Evolutionary conservation across 164 flowering plant species (phyloP).

Genomic region (Hamamelis virginiana): DNA sequence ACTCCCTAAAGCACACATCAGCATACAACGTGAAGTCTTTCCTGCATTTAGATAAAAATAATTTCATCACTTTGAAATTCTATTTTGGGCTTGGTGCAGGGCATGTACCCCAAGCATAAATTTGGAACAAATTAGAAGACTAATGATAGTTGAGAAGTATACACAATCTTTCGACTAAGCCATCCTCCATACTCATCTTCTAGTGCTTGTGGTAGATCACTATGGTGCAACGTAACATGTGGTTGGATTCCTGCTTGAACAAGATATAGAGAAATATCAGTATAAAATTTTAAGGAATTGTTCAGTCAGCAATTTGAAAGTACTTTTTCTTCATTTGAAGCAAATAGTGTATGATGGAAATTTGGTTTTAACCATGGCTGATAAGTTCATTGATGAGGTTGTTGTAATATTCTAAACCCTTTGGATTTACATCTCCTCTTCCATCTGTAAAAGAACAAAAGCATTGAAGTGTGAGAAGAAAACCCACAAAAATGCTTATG

Average conservation of each 20-base stretch:
- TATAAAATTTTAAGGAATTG: background rate
- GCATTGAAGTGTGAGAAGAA: no score
- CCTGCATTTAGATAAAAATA: constrained; percentile 27
- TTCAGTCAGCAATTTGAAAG: background rate
- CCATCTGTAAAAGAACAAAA: constrained; percentile 45
- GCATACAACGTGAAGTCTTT: constrained; percentile 66
- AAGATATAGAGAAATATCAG: background rate
- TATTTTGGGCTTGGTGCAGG: no score
- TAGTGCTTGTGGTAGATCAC: constrained; percentile 69
- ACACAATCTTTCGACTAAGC: constrained; percentile 60
- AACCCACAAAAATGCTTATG: background rate
- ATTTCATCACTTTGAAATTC: no score
- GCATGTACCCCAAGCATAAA: no score
- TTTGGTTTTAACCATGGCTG: constrained; percentile 33
- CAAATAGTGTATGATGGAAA: background rate
- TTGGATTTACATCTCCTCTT: constrained; percentile 65
- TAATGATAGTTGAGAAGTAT: constrained; percentile 1
- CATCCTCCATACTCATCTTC: constrained; percentile 85
- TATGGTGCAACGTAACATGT: constrained; percentile 50
- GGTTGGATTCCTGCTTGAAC: constrained; percentile 61
- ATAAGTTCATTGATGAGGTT: constrained; percentile 62
- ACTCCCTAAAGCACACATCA: constrained; percentile 70
- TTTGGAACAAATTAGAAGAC: no score
- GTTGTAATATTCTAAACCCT: constrained; percentile 72
- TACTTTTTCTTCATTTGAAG: no score